Base-by-base conservation (phyloP, 495 filamentous ascomycete genomes). In the Penicillium dipodomyicola region DNA sequence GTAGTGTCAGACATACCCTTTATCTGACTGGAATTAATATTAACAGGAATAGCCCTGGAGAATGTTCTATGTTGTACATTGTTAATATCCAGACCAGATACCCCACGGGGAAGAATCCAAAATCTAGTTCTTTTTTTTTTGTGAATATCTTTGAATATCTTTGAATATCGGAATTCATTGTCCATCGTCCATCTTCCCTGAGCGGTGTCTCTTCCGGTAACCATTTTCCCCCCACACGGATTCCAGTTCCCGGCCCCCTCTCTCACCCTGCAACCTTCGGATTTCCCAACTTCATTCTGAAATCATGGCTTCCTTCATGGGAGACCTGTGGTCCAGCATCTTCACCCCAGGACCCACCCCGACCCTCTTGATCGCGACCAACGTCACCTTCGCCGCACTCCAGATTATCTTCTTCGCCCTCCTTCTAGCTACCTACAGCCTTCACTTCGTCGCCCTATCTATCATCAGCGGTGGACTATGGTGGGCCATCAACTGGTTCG, bases 401-500 rank as follows among this genome's bases (percentile, higher is more conserved):
- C 94, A 97, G 64, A 35, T 86, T 41, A 78, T 96, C 30, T 84
- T 98, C 57, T 71, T 92, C 58, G 64, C 71, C 29, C 87, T 98
- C 49, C 82, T 97, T 35, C 57, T 90, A 52, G 88, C 84, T 32
- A 98, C 94, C 5, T 84, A 87, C 72, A 94, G 88, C 74, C 77
- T 93, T 27, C 94, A 98, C 77, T 97, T 97, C 63, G 61, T 90
- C 49, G 78, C 90, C 49, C 79, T 98, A 6, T 94, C 89, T 7
- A 67, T 84, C 46, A 75, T 98, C 9, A 89, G 84, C 39, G 91
- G 73, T 2, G 88, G 89, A 0, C 80, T 98, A 23, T 98, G 94
- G 94, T 88, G 81, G 72, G 83, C 86, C 20, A 96, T 98, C 72
- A 96, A 96, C 74, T 98, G 94, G 94, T 98, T 98, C 65, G 90